Evolutionary conservation across 2,329 filamentous ascomycete species (phyloP), one percentile per base, ranked within the genome.

Genomic region (Pseudocercospora pini-densiflorae): DNA sequence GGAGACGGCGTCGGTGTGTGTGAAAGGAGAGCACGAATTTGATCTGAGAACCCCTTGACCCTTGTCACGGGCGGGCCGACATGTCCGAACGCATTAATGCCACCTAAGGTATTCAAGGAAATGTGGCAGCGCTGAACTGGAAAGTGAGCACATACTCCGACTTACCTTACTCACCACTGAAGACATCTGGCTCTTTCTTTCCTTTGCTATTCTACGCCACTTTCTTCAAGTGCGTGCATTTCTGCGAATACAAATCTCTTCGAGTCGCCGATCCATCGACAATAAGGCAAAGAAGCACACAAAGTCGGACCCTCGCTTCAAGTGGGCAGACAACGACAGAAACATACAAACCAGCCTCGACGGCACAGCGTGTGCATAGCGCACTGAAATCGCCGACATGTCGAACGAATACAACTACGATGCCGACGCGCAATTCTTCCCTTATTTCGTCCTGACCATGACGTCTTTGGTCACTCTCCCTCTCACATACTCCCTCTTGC

Each of bases 331-430:
- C 57, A n/a, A 43, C 12, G 31, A 49, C 59, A 23, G 16, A 10
- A 45, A 27, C 8, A n/a, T 31, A 14, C 23, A 12, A 23, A 10
- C 19, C 10, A 19, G 19, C 36, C 59, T 31, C 40, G 27, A 61
- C 59, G 43, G 40, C 45, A 29, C 24, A 23, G n/a, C 19, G 23
- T 54, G 54, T 43, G 63, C 61, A 62, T 67, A 64, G 61, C 33
- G 55, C 55, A 40, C 55, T 5, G 23, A n/a, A 14, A 19, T 16
- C 27, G 49, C 67, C 82, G 89, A 84, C 79, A 95, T 95, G 89
- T 94, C 90, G 78, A 92, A 92, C 77, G 94, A 98, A 81, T 99
- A 99, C 86, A 96, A 92, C 76, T 99, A 99, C 84, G 95, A 99
- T 87, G 92, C 97, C 79, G 89, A 95, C 88, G 94, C 93, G 75